phyloP scores from a whole-genome alignment of 306 rosid genomes.

The Acacia acuminata region DNA sequence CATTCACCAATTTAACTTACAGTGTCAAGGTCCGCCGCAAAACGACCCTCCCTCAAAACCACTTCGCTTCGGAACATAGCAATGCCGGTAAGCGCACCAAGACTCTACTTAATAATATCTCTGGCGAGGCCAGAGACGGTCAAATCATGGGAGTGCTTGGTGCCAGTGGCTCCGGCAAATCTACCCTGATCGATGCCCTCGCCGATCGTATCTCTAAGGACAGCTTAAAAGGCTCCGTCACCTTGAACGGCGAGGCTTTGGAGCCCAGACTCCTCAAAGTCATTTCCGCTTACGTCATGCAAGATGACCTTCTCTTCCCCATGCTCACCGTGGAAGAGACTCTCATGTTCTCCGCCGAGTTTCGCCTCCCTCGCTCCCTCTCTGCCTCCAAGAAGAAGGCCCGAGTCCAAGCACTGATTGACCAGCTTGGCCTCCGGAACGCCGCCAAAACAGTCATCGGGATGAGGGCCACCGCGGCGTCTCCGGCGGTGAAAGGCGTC shows the following conservation, averaged over 20 bases:
- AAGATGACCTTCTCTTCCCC: conserved; percentile 91
- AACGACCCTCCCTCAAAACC: conserved; percentile 23
- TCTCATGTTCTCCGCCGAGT: conserved; percentile 90
- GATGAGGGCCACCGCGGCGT: conserved; percentile 91
- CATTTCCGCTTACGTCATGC: conserved; percentile 94
- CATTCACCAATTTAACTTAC: conserved; percentile 70
- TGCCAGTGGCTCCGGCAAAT: conserved; percentile 93
- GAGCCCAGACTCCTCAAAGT: conserved; percentile 63
- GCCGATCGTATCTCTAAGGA: conserved; percentile 78
- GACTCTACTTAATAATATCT: conserved; percentile 60
- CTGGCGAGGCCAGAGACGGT: conserved; percentile 91
- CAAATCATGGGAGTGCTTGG: conserved; percentile 91
- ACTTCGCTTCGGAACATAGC: neutral
- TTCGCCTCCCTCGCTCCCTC: conserved; percentile 79
- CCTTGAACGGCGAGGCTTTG: conserved; percentile 60
- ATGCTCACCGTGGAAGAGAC: conserved; percentile 95
- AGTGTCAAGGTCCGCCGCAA: conserved; percentile 59
- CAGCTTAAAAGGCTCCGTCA: conserved; percentile 67
- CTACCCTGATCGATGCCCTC: conserved; percentile 85
- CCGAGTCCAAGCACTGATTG: conserved; percentile 75
- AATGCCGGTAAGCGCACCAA: conserved; percentile 36
- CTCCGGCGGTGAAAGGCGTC: conserved; percentile 86
- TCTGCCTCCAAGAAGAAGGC: conserved; percentile 74
- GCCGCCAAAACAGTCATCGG: conserved; percentile 82
- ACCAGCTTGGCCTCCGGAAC: conserved; percentile 69